A percentile compares a stretch with the other conserved stretches of the same genome.
phyloP scores from a whole-genome alignment of 2,329 filamentous ascomycete genomes.

The Ophiostoma triangulosporum region DNA sequence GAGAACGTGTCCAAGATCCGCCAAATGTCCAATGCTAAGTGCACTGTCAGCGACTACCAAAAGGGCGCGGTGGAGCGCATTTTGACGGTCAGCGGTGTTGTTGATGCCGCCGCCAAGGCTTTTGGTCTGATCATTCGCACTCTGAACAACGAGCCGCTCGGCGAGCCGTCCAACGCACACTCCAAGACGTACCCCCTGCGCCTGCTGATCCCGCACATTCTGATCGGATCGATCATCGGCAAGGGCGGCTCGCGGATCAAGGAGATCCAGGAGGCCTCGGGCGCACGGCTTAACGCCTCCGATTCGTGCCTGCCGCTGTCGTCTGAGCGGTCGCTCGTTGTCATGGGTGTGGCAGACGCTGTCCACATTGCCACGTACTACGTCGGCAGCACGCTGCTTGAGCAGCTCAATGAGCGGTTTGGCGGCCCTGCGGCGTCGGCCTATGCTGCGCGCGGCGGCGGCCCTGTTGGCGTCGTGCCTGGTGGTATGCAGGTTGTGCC shows the following conservation, averaged over 20 bases:
- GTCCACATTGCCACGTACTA: constrained; percentile 99
- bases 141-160: constrained; percentile 89
- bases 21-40: constrained; percentile 89
- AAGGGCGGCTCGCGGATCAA: constrained; percentile 93
- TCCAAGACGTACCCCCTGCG: constrained; percentile 97
- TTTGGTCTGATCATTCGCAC: constrained; percentile 98
- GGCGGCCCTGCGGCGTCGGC: constrained; percentile 94
- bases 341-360: constrained; percentile 93
- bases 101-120: constrained; percentile 94
- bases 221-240: constrained; percentile 97
- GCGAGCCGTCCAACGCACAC: constrained; percentile 74
- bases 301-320: constrained; percentile 89
- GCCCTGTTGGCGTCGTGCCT: constrained; percentile 82
- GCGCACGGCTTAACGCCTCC: constrained; percentile 89
- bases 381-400: constrained; percentile 90
- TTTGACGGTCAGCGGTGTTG: constrained; percentile 87
- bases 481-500: constrained; percentile 99
- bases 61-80: constrained; percentile 96
- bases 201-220: constrained; percentile 86
- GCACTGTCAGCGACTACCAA: constrained; percentile 96
- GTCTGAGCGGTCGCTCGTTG: constrained; percentile 92
- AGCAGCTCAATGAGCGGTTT: constrained; percentile 94
- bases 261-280: constrained; percentile 96
- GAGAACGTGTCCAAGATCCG: constrained; percentile 98
- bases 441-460: constrained; percentile 88